These are phyloP conservation scores for Fusarium austroafricanum DNA, from an alignment of 2,329 filamentous ascomycete species.

Conservation along the genomic window DNA sequence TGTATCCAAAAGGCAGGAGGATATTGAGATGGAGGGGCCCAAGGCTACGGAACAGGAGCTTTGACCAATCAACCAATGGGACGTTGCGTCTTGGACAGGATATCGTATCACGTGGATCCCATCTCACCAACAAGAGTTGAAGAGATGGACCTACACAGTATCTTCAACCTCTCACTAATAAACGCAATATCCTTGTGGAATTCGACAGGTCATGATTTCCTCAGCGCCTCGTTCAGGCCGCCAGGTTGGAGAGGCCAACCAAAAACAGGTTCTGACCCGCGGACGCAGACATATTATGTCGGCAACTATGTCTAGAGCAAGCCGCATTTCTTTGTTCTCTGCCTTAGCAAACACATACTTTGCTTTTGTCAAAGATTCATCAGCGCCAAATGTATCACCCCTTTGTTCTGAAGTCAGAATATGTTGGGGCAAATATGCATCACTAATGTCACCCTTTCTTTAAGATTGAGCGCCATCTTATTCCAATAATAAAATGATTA, in stretches of 20 bases:
- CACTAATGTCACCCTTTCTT: constrained; percentile 29
- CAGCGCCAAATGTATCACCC: constrained; percentile 32
- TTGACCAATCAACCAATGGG: constrained; percentile 34
- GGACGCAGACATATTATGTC: constrained; percentile 19
- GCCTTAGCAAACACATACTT: constrained; percentile 40
- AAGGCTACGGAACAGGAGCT: not conserved
- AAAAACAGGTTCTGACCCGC: constrained; percentile 19
- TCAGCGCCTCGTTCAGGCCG: constrained; percentile 27
- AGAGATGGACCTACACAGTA: not conserved
- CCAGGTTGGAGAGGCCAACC: constrained; percentile 16
- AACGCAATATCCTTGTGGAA: not conserved
- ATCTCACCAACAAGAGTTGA: constrained; percentile 1
- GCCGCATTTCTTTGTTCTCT: constrained; percentile 46
- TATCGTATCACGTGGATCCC: constrained; percentile 24
- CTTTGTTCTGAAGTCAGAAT: constrained; percentile 28
- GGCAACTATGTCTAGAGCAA: constrained; percentile 32
- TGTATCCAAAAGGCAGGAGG: not conserved
- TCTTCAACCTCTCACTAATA: constrained; percentile 24
- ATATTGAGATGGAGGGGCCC: constrained; percentile 15
- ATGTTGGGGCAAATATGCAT: constrained; percentile 15
- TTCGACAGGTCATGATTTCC: constrained; percentile 4
- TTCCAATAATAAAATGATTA: constrained; percentile 35
- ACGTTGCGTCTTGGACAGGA: constrained; percentile 11
- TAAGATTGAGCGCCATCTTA: constrained; percentile 36
- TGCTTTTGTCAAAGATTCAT: constrained; percentile 25